Evolutionary conservation across 164 flowering plant genomes (phyloP).

Genomic region (Nelumbo lutea): DNA sequence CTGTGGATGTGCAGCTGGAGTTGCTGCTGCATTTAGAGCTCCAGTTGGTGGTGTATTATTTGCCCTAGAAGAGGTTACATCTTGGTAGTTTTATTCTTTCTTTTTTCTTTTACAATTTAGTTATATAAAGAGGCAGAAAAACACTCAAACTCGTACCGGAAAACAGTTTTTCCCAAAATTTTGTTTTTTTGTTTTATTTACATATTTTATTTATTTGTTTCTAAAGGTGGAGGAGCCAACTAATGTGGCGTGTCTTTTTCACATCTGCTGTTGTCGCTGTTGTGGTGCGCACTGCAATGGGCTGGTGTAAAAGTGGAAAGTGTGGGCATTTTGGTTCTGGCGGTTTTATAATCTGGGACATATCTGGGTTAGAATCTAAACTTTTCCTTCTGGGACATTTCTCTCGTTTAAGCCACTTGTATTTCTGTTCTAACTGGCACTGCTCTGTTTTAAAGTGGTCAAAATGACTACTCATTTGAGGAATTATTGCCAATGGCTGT

Average conservation of each 20-base stretch:
- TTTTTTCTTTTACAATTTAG: background rate
- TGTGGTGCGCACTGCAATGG: conserved; percentile 92
- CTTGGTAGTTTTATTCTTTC: conserved; percentile 66
- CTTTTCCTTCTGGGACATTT: conserved; percentile 7
- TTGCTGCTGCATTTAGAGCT: conserved; percentile 99
- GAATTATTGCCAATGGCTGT: conserved; percentile 97
- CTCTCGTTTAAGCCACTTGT: background rate
- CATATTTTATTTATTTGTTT: background rate
- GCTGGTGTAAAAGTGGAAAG: conserved; percentile 89
- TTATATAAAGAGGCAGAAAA: too few relatives aligned
- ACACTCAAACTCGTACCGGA: too few relatives aligned
- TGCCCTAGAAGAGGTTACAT: conserved; percentile 97
- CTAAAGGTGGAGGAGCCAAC: conserved; percentile 99
- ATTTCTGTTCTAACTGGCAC: conserved; percentile 4
- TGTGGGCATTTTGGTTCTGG: conserved; percentile 99
- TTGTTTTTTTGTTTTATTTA: background rate
- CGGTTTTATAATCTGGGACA: conserved; percentile 97
- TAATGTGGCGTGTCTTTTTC: conserved; percentile 99
- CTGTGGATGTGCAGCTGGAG: conserved; percentile 99
- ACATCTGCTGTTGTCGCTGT: conserved; percentile 98
- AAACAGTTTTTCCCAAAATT: too few relatives aligned
- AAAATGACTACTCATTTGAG: conserved; percentile 91
- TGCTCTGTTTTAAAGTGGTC: conserved; percentile 55
- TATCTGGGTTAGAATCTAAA: conserved; percentile 60
- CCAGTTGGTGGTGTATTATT: conserved; percentile 99